Evolutionary conservation across 164 flowering plant genomes (phyloP).

Genomic region (Annona squamosa): DNA sequence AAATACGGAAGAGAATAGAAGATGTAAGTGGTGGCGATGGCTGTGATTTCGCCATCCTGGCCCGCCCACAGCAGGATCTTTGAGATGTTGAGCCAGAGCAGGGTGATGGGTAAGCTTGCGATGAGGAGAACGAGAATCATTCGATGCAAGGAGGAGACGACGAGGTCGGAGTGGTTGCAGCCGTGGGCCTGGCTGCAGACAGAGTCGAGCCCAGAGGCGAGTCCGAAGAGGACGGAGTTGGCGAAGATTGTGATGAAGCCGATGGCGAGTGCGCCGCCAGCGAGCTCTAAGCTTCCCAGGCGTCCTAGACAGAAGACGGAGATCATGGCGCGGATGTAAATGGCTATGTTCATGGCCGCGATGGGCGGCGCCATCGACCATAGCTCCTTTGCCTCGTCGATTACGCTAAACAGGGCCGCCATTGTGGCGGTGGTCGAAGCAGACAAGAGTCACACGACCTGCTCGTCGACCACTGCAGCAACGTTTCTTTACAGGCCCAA

Average conservation of each 20-base stretch:
- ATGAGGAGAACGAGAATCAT: constrained; percentile 55
- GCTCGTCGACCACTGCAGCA: no score
- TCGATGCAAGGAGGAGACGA: constrained; percentile 52
- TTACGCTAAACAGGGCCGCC: constrained; percentile 16
- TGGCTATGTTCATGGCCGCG: constrained; percentile 49
- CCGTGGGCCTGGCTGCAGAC: constrained; percentile 88
- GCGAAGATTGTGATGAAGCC: constrained; percentile 95
- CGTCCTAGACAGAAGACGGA: constrained; percentile 51
- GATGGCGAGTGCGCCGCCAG: constrained; percentile 84
- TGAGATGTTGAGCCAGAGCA: constrained; percentile 66
- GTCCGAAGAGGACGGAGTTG: constrained; percentile 76
- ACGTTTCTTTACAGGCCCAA: no score
- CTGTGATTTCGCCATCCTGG: constrained; percentile 52
- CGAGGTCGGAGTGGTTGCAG: constrained; percentile 54
- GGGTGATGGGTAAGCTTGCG: constrained; percentile 58
- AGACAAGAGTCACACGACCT: no score
- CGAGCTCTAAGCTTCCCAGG: constrained; percentile 70
- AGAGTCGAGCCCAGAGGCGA: constrained; percentile 90
- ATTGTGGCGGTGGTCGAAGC: no score
- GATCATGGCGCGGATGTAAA: constrained; percentile 60
- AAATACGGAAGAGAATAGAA: constrained; percentile 71
- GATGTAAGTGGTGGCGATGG: constrained; percentile 56
- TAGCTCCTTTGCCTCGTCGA: constrained; percentile 70
- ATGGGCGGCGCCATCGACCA: constrained; percentile 81
- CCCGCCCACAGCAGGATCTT: constrained; percentile 62